Evolutionary conservation across 2,329 filamentous ascomycete species (phyloP).

Genomic region (Fusarium lyarnte): DNA sequence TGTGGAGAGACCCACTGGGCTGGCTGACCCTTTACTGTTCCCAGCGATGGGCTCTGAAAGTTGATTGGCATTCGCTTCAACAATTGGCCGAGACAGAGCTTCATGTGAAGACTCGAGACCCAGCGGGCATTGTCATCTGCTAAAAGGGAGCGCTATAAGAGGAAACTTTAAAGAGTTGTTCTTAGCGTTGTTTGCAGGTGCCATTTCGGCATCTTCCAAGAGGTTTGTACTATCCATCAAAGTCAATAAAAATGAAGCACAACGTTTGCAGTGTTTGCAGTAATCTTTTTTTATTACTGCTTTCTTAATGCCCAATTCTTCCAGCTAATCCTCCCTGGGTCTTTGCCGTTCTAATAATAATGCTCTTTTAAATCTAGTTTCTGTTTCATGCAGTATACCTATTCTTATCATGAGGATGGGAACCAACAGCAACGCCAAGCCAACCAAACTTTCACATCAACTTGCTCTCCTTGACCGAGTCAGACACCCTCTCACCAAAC

Average conservation of each 20-base stretch:
- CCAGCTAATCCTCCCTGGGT: not conserved
- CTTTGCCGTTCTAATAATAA: not conserved
- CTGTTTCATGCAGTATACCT: conserved; percentile 14
- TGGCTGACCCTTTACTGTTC: conserved; percentile 14
- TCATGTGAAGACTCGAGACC: conserved; percentile 24
- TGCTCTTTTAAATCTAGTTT: conserved; percentile 8
- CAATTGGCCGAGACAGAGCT: conserved; percentile 34
- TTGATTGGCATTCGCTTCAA: conserved; percentile 26
- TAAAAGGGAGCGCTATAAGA: conserved; percentile 6
- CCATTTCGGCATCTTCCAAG: conserved; percentile 4
- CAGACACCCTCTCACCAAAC: conserved; percentile 68
- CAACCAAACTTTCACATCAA: conserved; percentile 25
- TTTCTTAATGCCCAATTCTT: not conserved
- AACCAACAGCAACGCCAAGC: not conserved
- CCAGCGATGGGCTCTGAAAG: not conserved
- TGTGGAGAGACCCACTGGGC: conserved; percentile 35
- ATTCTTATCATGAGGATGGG: conserved; percentile 1
- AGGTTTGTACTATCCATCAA: not conserved
- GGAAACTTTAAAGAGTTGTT: not conserved
- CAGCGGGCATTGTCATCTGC: not conserved
- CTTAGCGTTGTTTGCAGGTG: not conserved
- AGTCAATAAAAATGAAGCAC: not conserved
- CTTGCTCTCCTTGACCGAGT: conserved; percentile 24
- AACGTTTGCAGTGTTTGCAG: not conserved
- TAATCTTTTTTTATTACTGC: conserved; percentile 4